Evolutionary conservation across 2,329 filamentous ascomycete species (phyloP).

Genomic region (Penicillium sp.): DNA sequence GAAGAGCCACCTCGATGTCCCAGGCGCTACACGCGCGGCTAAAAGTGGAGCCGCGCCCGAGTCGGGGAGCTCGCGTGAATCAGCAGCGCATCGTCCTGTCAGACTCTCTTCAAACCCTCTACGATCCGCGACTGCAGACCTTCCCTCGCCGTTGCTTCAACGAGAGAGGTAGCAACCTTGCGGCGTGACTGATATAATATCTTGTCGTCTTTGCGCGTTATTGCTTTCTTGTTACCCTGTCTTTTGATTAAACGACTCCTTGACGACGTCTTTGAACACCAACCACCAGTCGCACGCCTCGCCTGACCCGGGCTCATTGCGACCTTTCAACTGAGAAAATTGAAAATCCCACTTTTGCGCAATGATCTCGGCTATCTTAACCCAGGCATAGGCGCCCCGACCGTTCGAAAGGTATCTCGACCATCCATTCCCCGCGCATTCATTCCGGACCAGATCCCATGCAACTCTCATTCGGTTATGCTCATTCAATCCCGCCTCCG

Average conservation of each 20-base stretch:
- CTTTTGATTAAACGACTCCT: background rate
- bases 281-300: background rate
- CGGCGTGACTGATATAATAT: background rate
- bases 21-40: conserved; percentile 16
- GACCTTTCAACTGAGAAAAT: too few species aligned
- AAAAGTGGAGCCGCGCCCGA: conserved; percentile 12
- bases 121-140: background rate
- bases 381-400: background rate
- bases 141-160: background rate
- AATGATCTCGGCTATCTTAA: background rate
- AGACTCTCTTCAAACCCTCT: conserved; percentile 1
- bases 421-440: background rate
- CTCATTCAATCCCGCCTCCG: background rate
- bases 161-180: background rate
- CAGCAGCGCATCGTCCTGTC: conserved; percentile 10
- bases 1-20: background rate
- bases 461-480: background rate
- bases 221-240: background rate
- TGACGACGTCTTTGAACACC: background rate
- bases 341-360: background rate
- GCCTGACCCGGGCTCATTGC: background rate
- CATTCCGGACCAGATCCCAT: background rate
- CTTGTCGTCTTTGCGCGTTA: background rate
- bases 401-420: conserved; percentile 11
- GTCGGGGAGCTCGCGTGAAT: conserved; percentile 17